Evolutionary conservation across 306 rosid genomes (phyloP).

Genomic region (Sesbania bispinosa): DNA sequence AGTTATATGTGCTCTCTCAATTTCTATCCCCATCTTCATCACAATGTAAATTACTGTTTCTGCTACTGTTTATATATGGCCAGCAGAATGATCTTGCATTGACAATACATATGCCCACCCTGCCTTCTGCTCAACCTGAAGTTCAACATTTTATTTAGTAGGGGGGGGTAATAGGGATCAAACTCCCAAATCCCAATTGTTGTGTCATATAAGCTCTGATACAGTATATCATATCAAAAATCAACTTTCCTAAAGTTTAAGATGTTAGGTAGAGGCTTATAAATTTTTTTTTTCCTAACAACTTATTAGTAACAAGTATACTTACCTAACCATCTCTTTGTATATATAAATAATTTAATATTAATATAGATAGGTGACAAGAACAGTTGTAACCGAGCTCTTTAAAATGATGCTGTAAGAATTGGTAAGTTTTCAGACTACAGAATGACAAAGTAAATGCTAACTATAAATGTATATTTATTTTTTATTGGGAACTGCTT

Average conservation of each 20-base stretch:
- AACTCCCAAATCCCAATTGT: not conserved
- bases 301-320: not conserved
- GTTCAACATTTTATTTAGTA: conserved; percentile 1
- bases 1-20: not conserved
- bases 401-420: conserved; percentile 3
- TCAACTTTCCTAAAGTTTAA: not conserved
- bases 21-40: not conserved
- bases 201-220: not conserved
- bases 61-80: not conserved
- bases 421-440: not conserved
- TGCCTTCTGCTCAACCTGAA: not conserved
- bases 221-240: not conserved
- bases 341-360: not conserved
- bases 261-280: not conserved
- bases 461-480: not conserved
- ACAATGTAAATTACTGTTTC: conserved; percentile 8
- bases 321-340: not conserved
- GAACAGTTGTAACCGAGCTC: not conserved
- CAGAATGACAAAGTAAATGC: not conserved
- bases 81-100: not conserved
- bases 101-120: not conserved
- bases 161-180: not conserved
- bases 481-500: not conserved
- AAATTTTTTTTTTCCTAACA: not conserved
- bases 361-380: not conserved